Percentiles rank a stretch among this genome's conserved stretches.
phyloP scores from a whole-genome alignment of 1,139 yeast genomes.

The Yamadazyma triangularis region DNA sequence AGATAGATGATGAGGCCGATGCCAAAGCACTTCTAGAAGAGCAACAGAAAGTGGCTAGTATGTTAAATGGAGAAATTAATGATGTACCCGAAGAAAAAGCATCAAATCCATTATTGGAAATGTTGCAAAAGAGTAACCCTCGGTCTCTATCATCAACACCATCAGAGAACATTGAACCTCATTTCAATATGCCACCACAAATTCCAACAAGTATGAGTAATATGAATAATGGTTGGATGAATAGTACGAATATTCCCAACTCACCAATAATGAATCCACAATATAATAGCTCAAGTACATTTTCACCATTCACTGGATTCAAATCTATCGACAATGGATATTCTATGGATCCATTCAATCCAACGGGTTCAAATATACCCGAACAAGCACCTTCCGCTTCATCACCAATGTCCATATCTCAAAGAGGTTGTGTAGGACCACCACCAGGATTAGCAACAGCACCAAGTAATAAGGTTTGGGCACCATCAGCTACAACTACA shows the following conservation, averaged over 20 bases:
- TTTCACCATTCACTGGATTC: conserved; percentile 3
- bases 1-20: conserved; percentile 4
- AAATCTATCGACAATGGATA: conserved; percentile 2
- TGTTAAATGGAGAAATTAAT: conserved; percentile 4
- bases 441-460: conserved; percentile 7
- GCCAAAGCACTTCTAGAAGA: conserved; percentile 20
- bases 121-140: background rate
- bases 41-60: conserved; percentile 20
- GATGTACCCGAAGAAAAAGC: background rate
- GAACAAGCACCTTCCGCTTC: background rate
- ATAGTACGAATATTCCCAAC: background rate
- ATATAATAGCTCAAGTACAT: background rate
- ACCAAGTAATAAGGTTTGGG: conserved; percentile 5
- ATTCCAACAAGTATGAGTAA: background rate
- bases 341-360: conserved; percentile 6
- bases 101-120: conserved; percentile 2
- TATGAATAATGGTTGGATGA: background rate
- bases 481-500: background rate
- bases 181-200: background rate
- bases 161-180: background rate
- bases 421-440: conserved; percentile 2
- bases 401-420: background rate
- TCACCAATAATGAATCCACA: background rate
- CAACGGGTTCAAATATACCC: background rate
- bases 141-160: background rate